Evolutionary conservation across 2,329 filamentous ascomycete species (phyloP).

Genomic region (Alternaria ethzedia): DNA sequence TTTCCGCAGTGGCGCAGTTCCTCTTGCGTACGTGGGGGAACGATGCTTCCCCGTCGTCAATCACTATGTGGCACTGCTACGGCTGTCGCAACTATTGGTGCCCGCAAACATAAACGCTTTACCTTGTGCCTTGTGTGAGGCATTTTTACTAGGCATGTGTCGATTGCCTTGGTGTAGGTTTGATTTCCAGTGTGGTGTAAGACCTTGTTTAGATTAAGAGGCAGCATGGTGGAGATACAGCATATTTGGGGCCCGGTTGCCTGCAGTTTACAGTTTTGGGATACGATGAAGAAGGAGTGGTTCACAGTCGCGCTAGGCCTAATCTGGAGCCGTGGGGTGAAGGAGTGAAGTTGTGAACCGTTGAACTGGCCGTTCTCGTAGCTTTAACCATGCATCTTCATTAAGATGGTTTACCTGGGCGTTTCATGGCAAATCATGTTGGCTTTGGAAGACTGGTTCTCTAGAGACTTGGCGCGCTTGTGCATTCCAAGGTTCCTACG

Average conservation of each 20-base stretch:
- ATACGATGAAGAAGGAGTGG: not conserved
- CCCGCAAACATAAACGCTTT: not conserved
- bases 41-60: not conserved
- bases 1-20: not conserved
- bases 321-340: not conserved
- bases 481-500: not conserved
- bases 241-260: not conserved
- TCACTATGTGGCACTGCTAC: not conserved
- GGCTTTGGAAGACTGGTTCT: not conserved
- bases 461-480: not conserved
- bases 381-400: not conserved
- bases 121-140: not conserved
- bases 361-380: not conserved
- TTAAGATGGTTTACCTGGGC: not conserved
- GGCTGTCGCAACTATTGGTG: not conserved
- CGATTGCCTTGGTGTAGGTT: not conserved
- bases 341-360: not conserved
- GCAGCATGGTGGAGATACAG: not conserved
- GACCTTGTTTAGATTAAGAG: not conserved
- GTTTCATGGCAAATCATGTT: not conserved
- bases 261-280: not conserved
- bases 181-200: not conserved
- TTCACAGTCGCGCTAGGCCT: not conserved
- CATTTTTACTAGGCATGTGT: not conserved
- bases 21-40: not conserved